Evolutionary conservation across 2,329 filamentous ascomycete species (phyloP), one percentile per base, ranked within the genome.

Genomic region (Pyrenochaeta sp.): DNA sequence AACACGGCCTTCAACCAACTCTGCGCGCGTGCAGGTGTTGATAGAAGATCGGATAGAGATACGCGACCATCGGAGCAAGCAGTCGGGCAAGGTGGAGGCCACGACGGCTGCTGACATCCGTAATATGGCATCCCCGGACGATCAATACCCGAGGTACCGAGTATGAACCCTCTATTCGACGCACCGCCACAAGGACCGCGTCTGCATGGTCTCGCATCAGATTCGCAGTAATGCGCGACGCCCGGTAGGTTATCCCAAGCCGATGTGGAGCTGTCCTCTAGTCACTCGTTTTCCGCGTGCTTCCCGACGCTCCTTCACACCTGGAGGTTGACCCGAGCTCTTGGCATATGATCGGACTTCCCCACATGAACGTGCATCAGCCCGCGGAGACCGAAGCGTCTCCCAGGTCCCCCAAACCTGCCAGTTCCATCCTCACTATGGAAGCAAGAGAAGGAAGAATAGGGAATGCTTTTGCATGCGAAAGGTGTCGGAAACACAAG

Each of bases 321-420:
- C 41, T 45, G 44, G 40, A 42, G 38, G 35, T 43, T 38, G 37
- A 48, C 51, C 61, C 55, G 60, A 53, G 51, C 36, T 49, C 63
- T 68, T 65, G 63, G 65, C 65, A 61, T 37, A 51, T 61, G 60
- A 57, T 63, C 65, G 66, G 62, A 62, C 63, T 67, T 67, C 66
- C 66, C 65, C 65, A 69, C 58, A 61, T 52, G 49, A 49, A 41
- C 42, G 35, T 35, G 40, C 45, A 45, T 51, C 60, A 61, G 39
- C 55, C 62, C 53, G 51, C 58, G 58, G 50, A 57, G 32, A 48
- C 36, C 57, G 55, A 55, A 53, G 53, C 55, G 31, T 53, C 56
- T 48, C 56, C 56, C 41, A 52, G 53, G 30, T 56, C 61, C 37
- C 56, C 58, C 46, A 55, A 50, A 41, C 55, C 58, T 56, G 44